Percentiles rank a stretch among this genome's conserved stretches.
These are phyloP conservation scores for Thermochaetoides thermophila DNA, from an alignment of 495 filamentous ascomycete species.

Conservation along the genomic window DNA sequence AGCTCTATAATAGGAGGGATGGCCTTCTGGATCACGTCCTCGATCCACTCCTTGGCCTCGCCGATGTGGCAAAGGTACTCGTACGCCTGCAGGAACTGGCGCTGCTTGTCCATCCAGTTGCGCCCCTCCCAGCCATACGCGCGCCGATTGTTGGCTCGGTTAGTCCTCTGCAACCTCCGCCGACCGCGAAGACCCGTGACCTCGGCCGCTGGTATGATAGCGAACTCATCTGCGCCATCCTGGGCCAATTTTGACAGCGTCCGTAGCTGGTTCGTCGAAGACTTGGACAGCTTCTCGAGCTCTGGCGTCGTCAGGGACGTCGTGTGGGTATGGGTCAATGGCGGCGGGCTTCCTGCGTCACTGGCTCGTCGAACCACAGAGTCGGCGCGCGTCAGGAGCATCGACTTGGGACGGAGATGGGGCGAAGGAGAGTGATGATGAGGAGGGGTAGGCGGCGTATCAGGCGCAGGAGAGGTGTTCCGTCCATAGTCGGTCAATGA, in stretches of 20 bases:
- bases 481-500: slow-evolving; percentile 23
- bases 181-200: slow-evolving; percentile 79
- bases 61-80: slow-evolving; percentile 99
- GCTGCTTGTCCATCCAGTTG: slow-evolving; percentile 98
- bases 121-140: slow-evolving; percentile 62
- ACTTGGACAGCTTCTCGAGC: slow-evolving; percentile 62
- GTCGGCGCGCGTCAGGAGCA: slow-evolving; percentile 39
- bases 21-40: slow-evolving; percentile 75
- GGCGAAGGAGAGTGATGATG: slow-evolving; percentile 23
- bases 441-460: slow-evolving; percentile 16
- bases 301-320: slow-evolving; percentile 48
- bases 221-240: slow-evolving; percentile 57
- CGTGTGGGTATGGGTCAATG: slow-evolving; percentile 30
- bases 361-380: slow-evolving; percentile 25
- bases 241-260: slow-evolving; percentile 78
- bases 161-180: slow-evolving; percentile 60
- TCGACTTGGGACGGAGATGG: slow-evolving; percentile 36
- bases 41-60: slow-evolving; percentile 98
- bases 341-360: slow-evolving; percentile 16
- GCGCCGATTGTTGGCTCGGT: slow-evolving; percentile 33
- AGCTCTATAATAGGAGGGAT: slow-evolving; percentile 93
- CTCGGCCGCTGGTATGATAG: slow-evolving; percentile 63
- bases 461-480: slow-evolving; percentile 19
- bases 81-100: slow-evolving; percentile 92
- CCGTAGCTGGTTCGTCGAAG: slow-evolving; percentile 74